A percentile compares a stretch with the other conserved stretches of the same genome.
phyloP scores from a whole-genome alignment of 495 filamentous ascomycete genomes.

The Penicillium macrosclerotiorum region DNA sequence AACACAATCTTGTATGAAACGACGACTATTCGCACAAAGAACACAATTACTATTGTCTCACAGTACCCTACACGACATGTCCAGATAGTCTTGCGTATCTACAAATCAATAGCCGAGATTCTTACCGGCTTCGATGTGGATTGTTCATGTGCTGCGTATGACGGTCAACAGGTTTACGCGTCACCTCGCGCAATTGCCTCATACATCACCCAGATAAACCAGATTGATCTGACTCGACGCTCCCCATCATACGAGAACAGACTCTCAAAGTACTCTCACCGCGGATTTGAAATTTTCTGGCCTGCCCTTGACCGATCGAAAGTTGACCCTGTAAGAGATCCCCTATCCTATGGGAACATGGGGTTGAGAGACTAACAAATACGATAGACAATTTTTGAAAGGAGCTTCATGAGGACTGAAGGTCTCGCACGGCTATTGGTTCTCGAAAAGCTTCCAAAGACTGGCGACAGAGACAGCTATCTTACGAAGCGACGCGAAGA shows the following conservation, averaged over 20 bases:
- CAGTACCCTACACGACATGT: conserved; percentile 82
- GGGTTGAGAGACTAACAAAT: not conserved
- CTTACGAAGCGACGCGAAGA: conserved; percentile 62
- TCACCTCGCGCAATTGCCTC: conserved; percentile 69
- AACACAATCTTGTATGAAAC: conserved; percentile 73
- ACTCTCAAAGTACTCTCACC: conserved; percentile 81
- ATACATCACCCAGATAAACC: conserved; percentile 76
- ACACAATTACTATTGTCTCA: conserved; percentile 78
- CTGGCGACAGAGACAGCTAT: conserved; percentile 63
- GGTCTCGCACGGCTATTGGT: conserved; percentile 78
- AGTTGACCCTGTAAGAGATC: conserved; percentile 58
- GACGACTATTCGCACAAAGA: conserved; percentile 74
- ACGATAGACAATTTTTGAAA: conserved; percentile 68
- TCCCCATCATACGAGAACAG: conserved; percentile 85
- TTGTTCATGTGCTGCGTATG: conserved; percentile 74
- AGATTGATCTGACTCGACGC: conserved; percentile 71
- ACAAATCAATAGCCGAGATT: conserved; percentile 77
- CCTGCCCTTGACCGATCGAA: conserved; percentile 64
- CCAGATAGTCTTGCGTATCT: conserved; percentile 79
- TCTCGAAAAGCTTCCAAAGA: conserved; percentile 70
- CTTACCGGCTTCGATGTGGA: conserved; percentile 85
- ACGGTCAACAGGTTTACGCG: conserved; percentile 71
- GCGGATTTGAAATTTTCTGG: conserved; percentile 82
- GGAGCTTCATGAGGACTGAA: conserved; percentile 68
- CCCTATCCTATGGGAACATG: not conserved